Base-by-base conservation (phyloP, 75 land plant genomes). In the Sequoiadendron giganteum region DNA sequence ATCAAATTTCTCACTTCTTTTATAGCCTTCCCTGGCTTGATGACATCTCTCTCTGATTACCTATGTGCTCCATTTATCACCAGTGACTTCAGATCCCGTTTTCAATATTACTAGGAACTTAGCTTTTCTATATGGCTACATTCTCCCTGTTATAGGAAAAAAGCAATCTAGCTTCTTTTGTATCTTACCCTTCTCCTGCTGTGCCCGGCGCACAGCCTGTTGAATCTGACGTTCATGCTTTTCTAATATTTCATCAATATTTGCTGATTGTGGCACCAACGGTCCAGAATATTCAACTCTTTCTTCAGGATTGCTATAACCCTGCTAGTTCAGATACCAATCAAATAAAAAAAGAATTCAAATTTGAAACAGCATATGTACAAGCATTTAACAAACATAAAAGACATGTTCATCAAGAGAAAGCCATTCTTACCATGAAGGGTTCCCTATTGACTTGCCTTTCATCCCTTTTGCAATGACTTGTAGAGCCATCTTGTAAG, bases 241-340 rank as follows among this genome's bases (percentile, higher is more conserved):
- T 84, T 91, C 90, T 54, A 89, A 86, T 70, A 88, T 75, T 70
- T 85, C 58, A 77, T 89, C 85, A 85, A 87, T 88, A 73, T 86
- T 87, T 86, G 70, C 85, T 38, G 86, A 87, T 32, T 89, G 87
- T 39, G 87, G 90, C 85, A 91, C 65, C 40, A 91, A 81, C 38
- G 91, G 89, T 34, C 92, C 93, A 72, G 90, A 89, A 70, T 91
- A 90, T 36, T 90, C 88, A 88, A 91, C 86, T 58, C 91, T 58
- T 40, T 85, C 72, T 58, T 85, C 72, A 55, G 76, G 72, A 61
- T 40, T 56, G 36, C 73, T 19, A 58, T 45, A 85, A 38, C 86
- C 72, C 58, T 85, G 86, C 86, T 32, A 58, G 88, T n/a, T 85
- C 61, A 83, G 13, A 68, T 28, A 76, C 39, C 16, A 68, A 73